phyloP scores from a whole-genome alignment of 2,329 filamentous ascomycete genomes.

The Monosporascus sp. region DNA sequence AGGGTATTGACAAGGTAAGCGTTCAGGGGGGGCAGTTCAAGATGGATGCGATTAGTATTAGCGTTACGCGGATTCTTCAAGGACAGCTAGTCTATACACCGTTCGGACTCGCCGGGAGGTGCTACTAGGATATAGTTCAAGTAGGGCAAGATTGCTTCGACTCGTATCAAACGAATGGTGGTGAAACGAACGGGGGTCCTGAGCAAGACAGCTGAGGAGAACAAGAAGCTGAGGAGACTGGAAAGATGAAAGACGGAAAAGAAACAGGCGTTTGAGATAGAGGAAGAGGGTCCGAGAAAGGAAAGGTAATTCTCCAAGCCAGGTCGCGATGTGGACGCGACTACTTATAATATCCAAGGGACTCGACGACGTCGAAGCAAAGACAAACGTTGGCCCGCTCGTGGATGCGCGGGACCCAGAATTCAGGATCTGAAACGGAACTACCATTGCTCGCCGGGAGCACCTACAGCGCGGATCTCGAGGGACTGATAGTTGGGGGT shows the following conservation, averaged over 20 bases:
- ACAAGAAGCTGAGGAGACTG: constrained; percentile 21
- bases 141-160: constrained; percentile 12
- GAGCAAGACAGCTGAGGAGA: constrained; percentile 10
- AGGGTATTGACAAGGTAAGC: constrained; percentile 11
- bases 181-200: constrained; percentile 27
- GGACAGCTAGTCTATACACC: neutral
- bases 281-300: constrained; percentile 25
- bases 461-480: constrained; percentile 27
- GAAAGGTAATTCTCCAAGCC: constrained; percentile 23
- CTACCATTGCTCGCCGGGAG: constrained; percentile 18
- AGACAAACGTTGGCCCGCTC: constrained; percentile 38
- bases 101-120: constrained; percentile 6
- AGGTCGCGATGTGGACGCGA: constrained; percentile 29
- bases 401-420: constrained; percentile 28
- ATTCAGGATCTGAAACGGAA: constrained; percentile 30
- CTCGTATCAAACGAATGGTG: constrained; percentile 40
- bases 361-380: constrained; percentile 33
- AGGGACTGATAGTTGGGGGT: constrained; percentile 24
- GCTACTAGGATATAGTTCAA: constrained; percentile 3
- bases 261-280: constrained; percentile 21
- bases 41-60: constrained; percentile 22
- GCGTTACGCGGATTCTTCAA: constrained; percentile 11
- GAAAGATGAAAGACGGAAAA: constrained; percentile 21
- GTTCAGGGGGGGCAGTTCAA: constrained; percentile 10
- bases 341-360: constrained; percentile 29